Percentiles rank a stretch among this genome's conserved stretches.
Conservation (phyloP, 352 stramenopile species). For the Elongisporangium prolatum region DNA sequence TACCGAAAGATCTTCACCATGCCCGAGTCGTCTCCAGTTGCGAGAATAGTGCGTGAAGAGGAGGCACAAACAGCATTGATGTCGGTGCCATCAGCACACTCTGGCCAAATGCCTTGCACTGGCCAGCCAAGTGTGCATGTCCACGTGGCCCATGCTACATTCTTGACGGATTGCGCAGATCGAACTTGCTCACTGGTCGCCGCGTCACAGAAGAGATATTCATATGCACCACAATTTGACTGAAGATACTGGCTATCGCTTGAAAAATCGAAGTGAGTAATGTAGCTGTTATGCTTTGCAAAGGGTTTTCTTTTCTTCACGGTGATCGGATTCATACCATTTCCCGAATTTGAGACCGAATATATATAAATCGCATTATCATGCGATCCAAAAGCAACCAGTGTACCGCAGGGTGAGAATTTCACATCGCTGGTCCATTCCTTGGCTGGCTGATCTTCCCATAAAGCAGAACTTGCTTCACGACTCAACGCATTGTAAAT, state of each 20-base stretch:
- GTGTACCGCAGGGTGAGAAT: constrained; percentile 47
- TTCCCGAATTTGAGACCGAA: constrained; percentile 15
- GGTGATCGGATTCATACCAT: not conserved
- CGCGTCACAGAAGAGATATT: constrained; percentile 90
- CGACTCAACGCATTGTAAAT: constrained; percentile 23
- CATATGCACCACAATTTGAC: constrained; percentile 85
- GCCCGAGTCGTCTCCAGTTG: constrained; percentile 74
- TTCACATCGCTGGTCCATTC: constrained; percentile 81
- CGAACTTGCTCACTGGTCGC: constrained; percentile 76
- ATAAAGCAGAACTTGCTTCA: constrained; percentile 21
- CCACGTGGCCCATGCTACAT: constrained; percentile 88
- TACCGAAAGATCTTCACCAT: constrained; percentile 88
- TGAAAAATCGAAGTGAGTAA: constrained; percentile 85
- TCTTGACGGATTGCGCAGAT: constrained; percentile 59
- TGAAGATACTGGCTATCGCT: constrained; percentile 58
- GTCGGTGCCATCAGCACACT: constrained; percentile 78
- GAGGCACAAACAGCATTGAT: constrained; percentile 77
- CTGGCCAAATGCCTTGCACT: constrained; percentile 89
- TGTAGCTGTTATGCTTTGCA: constrained; percentile 75
- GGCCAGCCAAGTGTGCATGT: constrained; percentile 89
- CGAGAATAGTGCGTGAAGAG: constrained; percentile 59
- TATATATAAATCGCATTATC: constrained; percentile 76
- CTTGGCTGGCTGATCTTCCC: constrained; percentile 60
- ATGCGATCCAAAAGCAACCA: constrained; percentile 62
- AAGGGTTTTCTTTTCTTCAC: constrained; percentile 73